Percentiles rank a stretch among this genome's conserved stretches.
Evolutionary conservation across 768 basidiomycete genomes (phyloP).

Genomic region (Paxillus involutus): DNA sequence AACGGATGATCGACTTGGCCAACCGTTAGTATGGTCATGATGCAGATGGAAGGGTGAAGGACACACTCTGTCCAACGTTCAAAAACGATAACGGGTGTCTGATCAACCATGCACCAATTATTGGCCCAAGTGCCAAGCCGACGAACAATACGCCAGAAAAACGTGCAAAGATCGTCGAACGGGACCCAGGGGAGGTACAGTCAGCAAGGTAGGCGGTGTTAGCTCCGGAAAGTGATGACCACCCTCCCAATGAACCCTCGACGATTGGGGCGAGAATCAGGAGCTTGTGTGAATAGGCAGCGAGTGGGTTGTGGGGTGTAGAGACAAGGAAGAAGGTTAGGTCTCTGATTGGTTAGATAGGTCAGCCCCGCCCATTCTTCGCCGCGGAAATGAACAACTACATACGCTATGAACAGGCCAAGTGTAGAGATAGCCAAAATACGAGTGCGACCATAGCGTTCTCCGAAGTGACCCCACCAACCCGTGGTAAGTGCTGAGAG

Average conservation of each 20-base stretch:
- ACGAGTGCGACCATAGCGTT: constrained; percentile 71
- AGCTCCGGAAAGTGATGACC: constrained; percentile 63
- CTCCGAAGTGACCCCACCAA: constrained; percentile 84
- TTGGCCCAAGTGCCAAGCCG: constrained; percentile 78
- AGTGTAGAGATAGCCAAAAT: constrained; percentile 66
- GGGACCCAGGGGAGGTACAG: constrained; percentile 82
- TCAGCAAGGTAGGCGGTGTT: constrained; percentile 70
- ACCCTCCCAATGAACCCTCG: constrained; percentile 82
- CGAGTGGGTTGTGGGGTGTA: constrained; percentile 54
- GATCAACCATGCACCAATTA: constrained; percentile 58
- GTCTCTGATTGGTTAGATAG: constrained; percentile 52
- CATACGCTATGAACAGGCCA: constrained; percentile 75
- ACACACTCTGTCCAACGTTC: constrained; percentile 24
- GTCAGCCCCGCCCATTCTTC: background rate
- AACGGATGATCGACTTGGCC: constrained; percentile 29
- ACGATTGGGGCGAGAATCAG: constrained; percentile 76
- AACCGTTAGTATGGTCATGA: constrained; percentile 7
- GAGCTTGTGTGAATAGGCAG: constrained; percentile 67
- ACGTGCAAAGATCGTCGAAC: constrained; percentile 65
- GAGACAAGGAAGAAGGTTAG: constrained; percentile 78
- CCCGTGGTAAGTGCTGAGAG: constrained; percentile 83
- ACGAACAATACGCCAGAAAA: constrained; percentile 76
- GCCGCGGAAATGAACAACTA: constrained; percentile 28
- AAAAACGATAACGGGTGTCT: constrained; percentile 38
- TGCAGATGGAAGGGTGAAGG: background rate